Conservation (phyloP, 208 protist genomes). For the Crithidia mellificae region DNA sequence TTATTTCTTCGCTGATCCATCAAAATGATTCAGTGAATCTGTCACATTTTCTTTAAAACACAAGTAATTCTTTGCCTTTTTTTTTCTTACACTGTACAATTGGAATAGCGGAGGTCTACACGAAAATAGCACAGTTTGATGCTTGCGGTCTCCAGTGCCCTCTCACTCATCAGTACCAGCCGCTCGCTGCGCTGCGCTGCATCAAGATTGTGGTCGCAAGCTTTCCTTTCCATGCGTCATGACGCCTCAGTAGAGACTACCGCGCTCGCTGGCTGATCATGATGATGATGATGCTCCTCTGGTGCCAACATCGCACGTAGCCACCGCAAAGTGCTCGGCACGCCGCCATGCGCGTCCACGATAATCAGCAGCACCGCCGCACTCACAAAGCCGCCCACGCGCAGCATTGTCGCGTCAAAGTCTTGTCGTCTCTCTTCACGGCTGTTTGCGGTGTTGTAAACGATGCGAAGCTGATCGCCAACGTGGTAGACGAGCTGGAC, state of each 20-base stretch:
- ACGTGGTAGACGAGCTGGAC: conserved; percentile 67
- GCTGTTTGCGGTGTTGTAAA: conserved; percentile 75
- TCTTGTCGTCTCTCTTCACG: conserved; percentile 51
- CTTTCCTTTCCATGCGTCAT: not conserved
- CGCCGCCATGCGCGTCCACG: conserved; percentile 54
- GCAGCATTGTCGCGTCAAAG: conserved; percentile 42
- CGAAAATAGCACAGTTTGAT: no score
- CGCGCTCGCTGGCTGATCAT: not conserved
- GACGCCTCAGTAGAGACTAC: not conserved
- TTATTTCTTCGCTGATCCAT: no score
- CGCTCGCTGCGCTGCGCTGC: no score
- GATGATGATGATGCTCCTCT: conserved; percentile 16
- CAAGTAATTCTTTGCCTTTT: no score
- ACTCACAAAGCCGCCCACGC: conserved; percentile 38
- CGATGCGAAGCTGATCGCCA: conserved; percentile 61
- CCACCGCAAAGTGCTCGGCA: conserved; percentile 33
- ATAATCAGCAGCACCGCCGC: conserved; percentile 42
- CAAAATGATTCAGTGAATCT: no score
- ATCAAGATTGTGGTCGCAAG: no score
- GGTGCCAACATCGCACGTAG: conserved; percentile 21
- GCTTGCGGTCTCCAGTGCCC: no score
- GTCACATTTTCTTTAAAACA: no score
- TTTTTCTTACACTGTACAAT: no score
- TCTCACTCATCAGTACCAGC: no score
- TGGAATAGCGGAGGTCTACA: no score